phyloP scores from a whole-genome alignment of 2,329 filamentous ascomycete species.

The Fusarium floridanum region DNA sequence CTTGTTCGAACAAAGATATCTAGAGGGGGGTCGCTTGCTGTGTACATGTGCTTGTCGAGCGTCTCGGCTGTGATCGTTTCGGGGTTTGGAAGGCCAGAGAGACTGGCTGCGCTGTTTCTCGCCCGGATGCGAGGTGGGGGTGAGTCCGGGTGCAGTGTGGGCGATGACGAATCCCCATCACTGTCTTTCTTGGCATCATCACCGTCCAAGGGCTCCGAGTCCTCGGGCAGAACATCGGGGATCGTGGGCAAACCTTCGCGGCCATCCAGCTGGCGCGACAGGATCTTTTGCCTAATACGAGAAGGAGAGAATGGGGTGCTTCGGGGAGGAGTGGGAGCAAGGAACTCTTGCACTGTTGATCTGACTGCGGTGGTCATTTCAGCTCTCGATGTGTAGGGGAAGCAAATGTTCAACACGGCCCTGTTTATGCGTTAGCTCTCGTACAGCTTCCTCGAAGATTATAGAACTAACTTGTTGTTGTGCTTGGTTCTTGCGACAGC shows the following conservation, averaged over 20 bases:
- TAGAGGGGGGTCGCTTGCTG: conserved; percentile 84
- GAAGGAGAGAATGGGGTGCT: conserved; percentile 86
- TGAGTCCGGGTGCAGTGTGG: conserved; percentile 69
- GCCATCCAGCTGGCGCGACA: conserved; percentile 71
- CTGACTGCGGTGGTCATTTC: conserved; percentile 94
- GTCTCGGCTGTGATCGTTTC: conserved; percentile 89
- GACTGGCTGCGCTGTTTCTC: conserved; percentile 50
- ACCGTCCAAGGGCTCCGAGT: conserved; percentile 57
- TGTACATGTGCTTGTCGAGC: conserved; percentile 89
- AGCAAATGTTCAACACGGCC: conserved; percentile 88
- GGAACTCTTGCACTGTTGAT: conserved; percentile 88
- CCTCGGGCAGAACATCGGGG: conserved; percentile 61
- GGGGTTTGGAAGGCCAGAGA: conserved; percentile 73
- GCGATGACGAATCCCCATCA: conserved; percentile 71
- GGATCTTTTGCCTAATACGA: conserved; percentile 87
- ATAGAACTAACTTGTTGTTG: conserved; percentile 76
- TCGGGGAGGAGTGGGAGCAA: conserved; percentile 74
- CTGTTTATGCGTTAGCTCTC: conserved; percentile 50
- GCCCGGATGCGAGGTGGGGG: conserved; percentile 56
- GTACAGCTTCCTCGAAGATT: neutral
- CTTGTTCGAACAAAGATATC: conserved; percentile 94
- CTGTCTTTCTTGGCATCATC: conserved; percentile 57
- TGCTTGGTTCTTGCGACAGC: conserved; percentile 88
- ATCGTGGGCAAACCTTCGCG: conserved; percentile 63
- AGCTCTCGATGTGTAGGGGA: conserved; percentile 95